Evolutionary conservation across 306 rosid genomes (phyloP).

Genomic region (Corylus avellana): DNA sequence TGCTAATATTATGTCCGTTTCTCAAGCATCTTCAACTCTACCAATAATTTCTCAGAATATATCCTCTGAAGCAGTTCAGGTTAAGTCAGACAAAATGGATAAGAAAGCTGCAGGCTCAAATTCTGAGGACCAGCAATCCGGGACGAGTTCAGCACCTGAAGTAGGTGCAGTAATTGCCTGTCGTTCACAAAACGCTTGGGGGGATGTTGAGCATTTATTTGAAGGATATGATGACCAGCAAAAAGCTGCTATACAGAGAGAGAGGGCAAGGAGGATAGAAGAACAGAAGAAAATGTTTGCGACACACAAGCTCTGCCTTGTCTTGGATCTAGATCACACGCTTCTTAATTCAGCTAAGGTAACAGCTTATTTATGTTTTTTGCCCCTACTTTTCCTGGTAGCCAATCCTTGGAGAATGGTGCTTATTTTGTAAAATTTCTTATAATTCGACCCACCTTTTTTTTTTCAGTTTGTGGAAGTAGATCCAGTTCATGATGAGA

Average conservation of each 20-base stretch:
- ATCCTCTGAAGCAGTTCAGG: conserved; percentile 48
- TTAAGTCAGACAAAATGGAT: conserved; percentile 53
- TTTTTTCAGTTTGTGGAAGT: conserved; percentile 84
- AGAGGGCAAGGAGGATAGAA: conserved; percentile 86
- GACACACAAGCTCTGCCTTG: conserved; percentile 86
- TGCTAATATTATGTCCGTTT: conserved; percentile 76
- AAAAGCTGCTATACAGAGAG: conserved; percentile 93
- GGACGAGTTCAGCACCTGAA: conserved; percentile 45
- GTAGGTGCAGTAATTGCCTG: conserved; percentile 43
- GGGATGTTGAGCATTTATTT: conserved; percentile 81
- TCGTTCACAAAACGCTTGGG: conserved; percentile 69
- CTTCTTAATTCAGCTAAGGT: conserved; percentile 99
- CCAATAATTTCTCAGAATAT: conserved; percentile 44
- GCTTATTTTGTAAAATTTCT: conserved; percentile 23
- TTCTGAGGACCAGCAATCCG: conserved; percentile 47
- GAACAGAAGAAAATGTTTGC: conserved; percentile 98
- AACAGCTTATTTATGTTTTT: conserved; percentile 32
- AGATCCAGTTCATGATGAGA: conserved; percentile 88
- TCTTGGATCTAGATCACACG: conserved; percentile 96
- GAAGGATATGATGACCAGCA: conserved; percentile 91
- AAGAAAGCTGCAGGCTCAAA: conserved; percentile 39
- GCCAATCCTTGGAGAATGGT: background rate
- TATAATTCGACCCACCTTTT: conserved; percentile 25
- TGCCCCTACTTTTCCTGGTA: background rate
- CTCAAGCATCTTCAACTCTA: conserved; percentile 53